phyloP scores from a whole-genome alignment of 208 protist genomes.

The Endotrypanum monterogeii region DNA sequence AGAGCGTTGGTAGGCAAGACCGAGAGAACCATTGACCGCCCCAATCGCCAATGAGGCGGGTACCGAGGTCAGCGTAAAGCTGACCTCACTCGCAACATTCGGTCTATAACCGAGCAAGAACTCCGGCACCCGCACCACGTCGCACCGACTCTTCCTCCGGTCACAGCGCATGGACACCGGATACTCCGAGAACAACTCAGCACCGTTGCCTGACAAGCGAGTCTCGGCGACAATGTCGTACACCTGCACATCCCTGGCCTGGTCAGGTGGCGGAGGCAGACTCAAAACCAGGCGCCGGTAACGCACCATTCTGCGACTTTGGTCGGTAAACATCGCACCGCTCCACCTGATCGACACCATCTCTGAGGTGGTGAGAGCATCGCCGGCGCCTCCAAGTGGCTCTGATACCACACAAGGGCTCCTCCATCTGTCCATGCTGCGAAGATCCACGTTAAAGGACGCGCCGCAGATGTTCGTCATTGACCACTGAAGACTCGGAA shows the following conservation, averaged over 20 bases:
- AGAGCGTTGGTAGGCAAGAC: slow-evolving; percentile 57
- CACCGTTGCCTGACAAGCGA: slow-evolving; percentile 8
- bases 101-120: slow-evolving; percentile 17
- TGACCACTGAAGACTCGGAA: slow-evolving; percentile 59
- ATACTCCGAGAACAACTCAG: slow-evolving; percentile 6
- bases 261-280: slow-evolving; percentile 25
- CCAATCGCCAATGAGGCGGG: slow-evolving; percentile 21
- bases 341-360: slow-evolving; percentile 40
- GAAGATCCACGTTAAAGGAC: slow-evolving; percentile 34
- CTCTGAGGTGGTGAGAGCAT: background rate
- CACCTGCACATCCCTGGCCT: slow-evolving; percentile 7
- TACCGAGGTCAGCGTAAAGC: slow-evolving; percentile 11
- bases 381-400: background rate
- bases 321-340: slow-evolving; percentile 21
- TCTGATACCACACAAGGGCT: slow-evolving; percentile 21
- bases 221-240: slow-evolving; percentile 18
- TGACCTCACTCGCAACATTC: background rate
- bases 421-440: slow-evolving; percentile 28
- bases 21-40: slow-evolving; percentile 36
- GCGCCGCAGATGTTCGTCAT: slow-evolving; percentile 67
- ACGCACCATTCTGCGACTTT: slow-evolving; percentile 34
- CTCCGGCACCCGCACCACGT: slow-evolving; percentile 32
- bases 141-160: slow-evolving; percentile 29
- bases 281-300: slow-evolving; percentile 51
- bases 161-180: slow-evolving; percentile 26